phyloP scores from a whole-genome alignment of 331 rosid genomes.

The Quercus tomentella region DNA sequence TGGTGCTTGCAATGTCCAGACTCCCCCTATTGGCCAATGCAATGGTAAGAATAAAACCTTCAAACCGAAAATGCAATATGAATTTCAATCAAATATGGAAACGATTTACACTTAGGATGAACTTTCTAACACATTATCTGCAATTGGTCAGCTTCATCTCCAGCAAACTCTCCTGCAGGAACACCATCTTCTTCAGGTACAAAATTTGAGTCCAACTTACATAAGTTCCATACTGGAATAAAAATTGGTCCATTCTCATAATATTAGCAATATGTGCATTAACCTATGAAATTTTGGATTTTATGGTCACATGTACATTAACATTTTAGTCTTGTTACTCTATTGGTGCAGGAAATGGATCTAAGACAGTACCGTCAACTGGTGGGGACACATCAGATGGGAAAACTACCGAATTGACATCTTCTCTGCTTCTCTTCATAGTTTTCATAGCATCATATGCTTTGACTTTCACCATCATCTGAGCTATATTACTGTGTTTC shows the following conservation, averaged over 20 bases:
- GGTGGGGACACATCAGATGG: conserved; percentile 15
- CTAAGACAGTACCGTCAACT: conserved; percentile 17
- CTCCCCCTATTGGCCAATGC: conserved; percentile 54
- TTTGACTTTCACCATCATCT: conserved; percentile 11
- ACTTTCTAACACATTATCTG: background rate
- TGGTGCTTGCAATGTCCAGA: conserved; percentile 39
- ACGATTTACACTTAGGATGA: background rate
- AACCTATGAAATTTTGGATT: too few species aligned
- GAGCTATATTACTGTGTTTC: background rate
- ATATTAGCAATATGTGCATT: too few species aligned
- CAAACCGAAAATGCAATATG: background rate
- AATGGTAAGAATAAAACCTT: conserved; percentile 19
- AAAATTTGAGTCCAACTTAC: background rate
- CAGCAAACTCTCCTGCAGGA: conserved; percentile 40
- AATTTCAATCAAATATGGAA: background rate
- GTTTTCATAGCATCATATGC: conserved; percentile 17
- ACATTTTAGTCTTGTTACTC: background rate
- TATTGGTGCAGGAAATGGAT: conserved; percentile 28
- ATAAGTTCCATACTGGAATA: too few species aligned
- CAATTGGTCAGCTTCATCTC: conserved; percentile 26
- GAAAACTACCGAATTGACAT: conserved; percentile 16
- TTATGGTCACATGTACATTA: too few species aligned
- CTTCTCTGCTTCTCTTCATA: conserved; percentile 25
- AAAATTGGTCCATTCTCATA: too few species aligned
- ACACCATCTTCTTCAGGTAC: conserved; percentile 35